Evolutionary conservation across 768 basidiomycete genomes (phyloP), one percentile per base, ranked within the genome.

Genomic region (Galerina marginata): DNA sequence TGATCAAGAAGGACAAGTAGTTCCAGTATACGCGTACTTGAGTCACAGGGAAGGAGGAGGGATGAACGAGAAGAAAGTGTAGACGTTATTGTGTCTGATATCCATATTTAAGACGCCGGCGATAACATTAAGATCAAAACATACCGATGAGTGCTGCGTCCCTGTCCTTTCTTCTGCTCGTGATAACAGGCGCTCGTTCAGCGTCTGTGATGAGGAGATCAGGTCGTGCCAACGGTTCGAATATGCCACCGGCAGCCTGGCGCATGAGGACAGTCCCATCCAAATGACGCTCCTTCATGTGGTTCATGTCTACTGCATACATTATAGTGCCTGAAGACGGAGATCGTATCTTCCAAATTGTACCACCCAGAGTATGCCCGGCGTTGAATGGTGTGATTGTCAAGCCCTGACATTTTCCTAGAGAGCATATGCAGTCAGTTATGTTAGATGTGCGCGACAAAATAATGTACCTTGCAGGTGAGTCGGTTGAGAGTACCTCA

Each of bases 321-420:
- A 99, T 79, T 37, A 99, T 90, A 3, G 97, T 98, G 3, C 96
- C 96, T 10, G 93, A 93, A 0, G 95, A 95, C 2, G 97, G 95
- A 0, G 96, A 98, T n/a, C 97, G 89, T 62, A 99, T 91, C 71
- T 98, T 98, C 95, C 95, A 99, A 63, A 99, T 92, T 5, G 96
- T 94, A 45, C 96, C 97, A 61, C 97, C 97, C 14, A 99, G 84
- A 0, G 93, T 93, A 73, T 98, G 96, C 0, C 96, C 97, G 11
- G 95, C 91, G 67, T 92, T 91, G 75, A 95, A 97, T 1, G 97
- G 95, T 15, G 95, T 96, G 63, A 99, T 92, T 2, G 95, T 96
- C 68, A 96, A 78, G 15, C 93, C 93, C 72, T 95, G 92, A 69
- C 92, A 93, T 79, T 95, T 93, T 52, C 94, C 92, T 92, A 69